phyloP scores from a whole-genome alignment of 2,329 filamentous ascomycete species.

The Colletotrichum limetticola region DNA sequence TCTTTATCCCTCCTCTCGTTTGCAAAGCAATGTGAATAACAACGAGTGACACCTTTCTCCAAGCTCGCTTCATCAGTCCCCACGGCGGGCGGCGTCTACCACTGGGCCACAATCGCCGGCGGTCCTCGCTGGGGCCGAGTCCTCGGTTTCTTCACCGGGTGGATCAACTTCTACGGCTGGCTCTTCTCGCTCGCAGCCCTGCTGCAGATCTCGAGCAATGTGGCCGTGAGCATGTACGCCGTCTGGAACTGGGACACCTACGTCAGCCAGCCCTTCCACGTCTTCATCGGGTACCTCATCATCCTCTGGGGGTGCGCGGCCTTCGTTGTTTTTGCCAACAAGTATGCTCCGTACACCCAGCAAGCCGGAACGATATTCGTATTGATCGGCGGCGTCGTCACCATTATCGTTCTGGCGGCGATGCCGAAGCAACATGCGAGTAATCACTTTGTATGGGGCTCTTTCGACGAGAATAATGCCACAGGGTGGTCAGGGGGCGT shows the following conservation, averaged over 20 bases:
- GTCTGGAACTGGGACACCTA: slow-evolving; percentile 66
- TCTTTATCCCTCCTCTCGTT: not conserved
- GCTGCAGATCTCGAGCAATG: slow-evolving; percentile 67
- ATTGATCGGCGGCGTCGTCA: slow-evolving; percentile 60
- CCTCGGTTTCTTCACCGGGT: slow-evolving; percentile 58
- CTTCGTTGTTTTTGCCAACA: slow-evolving; percentile 67
- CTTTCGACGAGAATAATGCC: slow-evolving; percentile 56
- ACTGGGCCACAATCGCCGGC: slow-evolving; percentile 69
- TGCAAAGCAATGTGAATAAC: not conserved
- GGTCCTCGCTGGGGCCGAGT: slow-evolving; percentile 64
- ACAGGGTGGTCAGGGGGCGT: slow-evolving; percentile 68
- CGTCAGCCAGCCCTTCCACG: slow-evolving; percentile 63
- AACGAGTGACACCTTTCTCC: slow-evolving; percentile 34
- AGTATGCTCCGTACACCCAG: slow-evolving; percentile 63
- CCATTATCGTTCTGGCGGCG: slow-evolving; percentile 61
- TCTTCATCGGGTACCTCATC: slow-evolving; percentile 67
- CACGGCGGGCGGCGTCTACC: slow-evolving; percentile 69
- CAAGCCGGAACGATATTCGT: slow-evolving; percentile 66
- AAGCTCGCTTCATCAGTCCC: slow-evolving; percentile 71
- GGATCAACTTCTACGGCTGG: slow-evolving; percentile 69
- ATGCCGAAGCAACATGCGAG: slow-evolving; percentile 65
- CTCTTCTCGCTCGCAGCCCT: slow-evolving; percentile 71
- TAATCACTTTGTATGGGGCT: slow-evolving; percentile 64
- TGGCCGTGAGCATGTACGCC: slow-evolving; percentile 70
- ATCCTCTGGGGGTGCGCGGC: slow-evolving; percentile 64